A percentile compares a stretch with the other conserved stretches of the same genome.
Conservation (phyloP, 495 filamentous ascomycete species). For the Aspergillus indologenus region DNA sequence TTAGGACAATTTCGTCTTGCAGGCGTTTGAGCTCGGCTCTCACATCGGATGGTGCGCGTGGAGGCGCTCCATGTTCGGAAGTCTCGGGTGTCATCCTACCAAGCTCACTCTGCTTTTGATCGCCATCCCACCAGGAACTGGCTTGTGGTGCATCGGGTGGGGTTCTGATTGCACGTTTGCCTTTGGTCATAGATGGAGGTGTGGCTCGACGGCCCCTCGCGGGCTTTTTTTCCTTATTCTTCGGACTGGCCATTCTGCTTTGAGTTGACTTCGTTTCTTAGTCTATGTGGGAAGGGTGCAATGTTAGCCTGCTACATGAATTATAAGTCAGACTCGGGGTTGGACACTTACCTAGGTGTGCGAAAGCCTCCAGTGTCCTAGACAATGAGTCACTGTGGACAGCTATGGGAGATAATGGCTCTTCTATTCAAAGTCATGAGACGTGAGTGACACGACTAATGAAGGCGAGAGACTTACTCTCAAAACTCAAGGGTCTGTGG, state of each 20-base stretch:
- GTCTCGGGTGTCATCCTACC: not conserved
- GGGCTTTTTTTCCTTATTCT: not conserved
- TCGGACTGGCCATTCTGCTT: not conserved
- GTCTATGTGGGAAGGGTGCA: not conserved
- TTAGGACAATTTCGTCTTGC: slow-evolving; percentile 14
- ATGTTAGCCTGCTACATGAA: not conserved
- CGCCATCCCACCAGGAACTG: not conserved
- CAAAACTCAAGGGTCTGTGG: too few relatives aligned
- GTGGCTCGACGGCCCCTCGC: not conserved
- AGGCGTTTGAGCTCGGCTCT: slow-evolving; percentile 18
- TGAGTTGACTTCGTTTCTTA: not conserved
- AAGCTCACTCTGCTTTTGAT: not conserved
- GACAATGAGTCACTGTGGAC: too few relatives aligned
- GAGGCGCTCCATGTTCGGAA: not conserved
- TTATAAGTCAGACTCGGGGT: too few relatives aligned
- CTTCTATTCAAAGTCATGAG: not conserved
- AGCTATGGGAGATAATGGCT: not conserved
- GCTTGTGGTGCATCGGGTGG: not conserved
- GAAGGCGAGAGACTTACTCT: too few relatives aligned
- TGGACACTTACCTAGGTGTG: not conserved
- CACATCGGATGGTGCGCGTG: not conserved
- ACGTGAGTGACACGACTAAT: not conserved
- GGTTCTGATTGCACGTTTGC: not conserved
- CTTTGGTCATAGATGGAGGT: not conserved
- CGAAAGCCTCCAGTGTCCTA: too few relatives aligned